Base-by-base conservation (phyloP, 2,329 filamentous ascomycete genomes). In the Phoma herbarum region DNA sequence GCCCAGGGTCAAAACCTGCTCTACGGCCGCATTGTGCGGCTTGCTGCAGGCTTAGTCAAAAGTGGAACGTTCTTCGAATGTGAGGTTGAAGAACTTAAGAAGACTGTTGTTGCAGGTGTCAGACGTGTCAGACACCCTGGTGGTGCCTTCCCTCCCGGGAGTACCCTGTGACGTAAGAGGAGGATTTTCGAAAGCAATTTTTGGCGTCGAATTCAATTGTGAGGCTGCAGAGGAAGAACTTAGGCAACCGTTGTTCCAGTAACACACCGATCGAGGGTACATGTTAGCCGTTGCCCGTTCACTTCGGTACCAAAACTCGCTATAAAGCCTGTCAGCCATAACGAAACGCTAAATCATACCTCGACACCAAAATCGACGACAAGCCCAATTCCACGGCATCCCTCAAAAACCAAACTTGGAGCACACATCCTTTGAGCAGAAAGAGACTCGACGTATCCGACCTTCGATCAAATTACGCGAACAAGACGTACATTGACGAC, bases 1-100 rank as follows among this genome's bases (percentile, higher is more conserved):
- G 45, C 25, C 61, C 52, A 60, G 61, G 61, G 23, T 57, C 28
- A 55, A 64, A 64, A 52, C 55, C 46, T 52, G 55, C 41, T 62
- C 46, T 35, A 20, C 43, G 37, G 35, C 43, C 39, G 29, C 45
- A 18, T 41, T 44, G 51, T 25, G 50, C 33, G 43, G 50, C 59
- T 53, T 59, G 52, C 23, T 61, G 35, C 45, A 37, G 18, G 31
- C 49, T 61, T 57, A 61, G 52, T 59, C 48, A 57, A 39, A 50
- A 53, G 45, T 59, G 55, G 55, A 29, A 54, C 45, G n/a, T 59
- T 41, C 16, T 12, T 51, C 16, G 33, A 33, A 35, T 5, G 31
- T 50, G 41, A 54, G 20, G 50, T 44, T 23, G 51, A 45, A 29
- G 20, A 42, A 20, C 20, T 51, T 42, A 54, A 50, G 43, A 54